Base-by-base conservation (phyloP, 1,284 basidiomycete species). In the Xerocomus amazonicus region DNA sequence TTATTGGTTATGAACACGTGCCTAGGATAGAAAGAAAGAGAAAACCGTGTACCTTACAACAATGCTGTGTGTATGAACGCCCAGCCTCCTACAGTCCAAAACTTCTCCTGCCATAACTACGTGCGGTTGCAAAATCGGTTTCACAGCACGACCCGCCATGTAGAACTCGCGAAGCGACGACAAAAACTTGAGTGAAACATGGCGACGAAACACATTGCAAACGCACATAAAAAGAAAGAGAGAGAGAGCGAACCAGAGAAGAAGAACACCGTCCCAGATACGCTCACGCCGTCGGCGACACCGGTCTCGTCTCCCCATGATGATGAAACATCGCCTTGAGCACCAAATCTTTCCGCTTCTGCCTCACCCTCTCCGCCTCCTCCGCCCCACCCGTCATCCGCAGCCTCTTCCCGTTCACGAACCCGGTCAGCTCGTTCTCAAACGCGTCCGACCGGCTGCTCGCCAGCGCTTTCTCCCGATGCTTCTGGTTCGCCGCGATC, bases 311-410 rank as follows among this genome's bases (percentile, higher is more conserved):
- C 7, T 43, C 57, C 16, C 19, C 28, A 28, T 9, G 56, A 52
- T 19, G 69, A 53, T 70, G 80, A 65, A 93, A 92, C 90, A 97
- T 95, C 29, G 87, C 87, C 71, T 87, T 91, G 52, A 97, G 70
- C 17, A 89, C 85, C 70, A 84, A 71, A 46, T 95, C 93, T 62
- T 89, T 91, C 64, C 84, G 76, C 65, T 82, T 81, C 74, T 92
- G 87, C 56, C 93, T 74, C 57, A 93, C 77, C 41, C 94, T 75
- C 70, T 97, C 94, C 13, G 77, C 79, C 73, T 97, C 94, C 67
- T 96, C 93, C 19, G 92, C 86, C 6, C 94, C 94, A 40, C 94
- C 94, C 17, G 93, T 97, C 89, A 92, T 89, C 75, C 84, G 90
- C 65, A 97, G 70, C 72, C 87, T 93, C 73, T 88, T 88, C 48